Evolutionary conservation across 768 basidiomycete species (phyloP), one percentile per base, ranked within the genome.

Genomic region (Tulasnella calospora): DNA sequence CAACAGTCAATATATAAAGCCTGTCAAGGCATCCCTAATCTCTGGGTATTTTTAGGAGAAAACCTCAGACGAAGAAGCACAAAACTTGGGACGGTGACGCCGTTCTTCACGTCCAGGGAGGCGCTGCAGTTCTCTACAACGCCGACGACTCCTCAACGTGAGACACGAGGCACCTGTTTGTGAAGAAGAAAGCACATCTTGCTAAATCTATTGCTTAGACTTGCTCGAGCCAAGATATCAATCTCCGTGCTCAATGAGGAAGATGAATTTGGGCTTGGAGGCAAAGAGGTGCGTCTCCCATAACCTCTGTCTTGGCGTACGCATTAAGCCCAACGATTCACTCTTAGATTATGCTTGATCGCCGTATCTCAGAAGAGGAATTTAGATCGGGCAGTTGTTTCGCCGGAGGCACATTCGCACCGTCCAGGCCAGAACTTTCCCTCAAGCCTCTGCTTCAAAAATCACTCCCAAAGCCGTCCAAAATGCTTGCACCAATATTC

Each of bases 21-120:
- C 4, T 46, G 23, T 33, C 73, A 33, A 67, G 10, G 7, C n/a
- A n/a, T 72, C 8, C 71, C 41, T 15, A 70, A 19, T 17, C 33
- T 19, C 1, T 40, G 69, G 5, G 3, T 21, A 1, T 23, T 36
- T 0, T 13, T 47, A 94, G 94, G 93, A 88, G 94, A 47, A 92
- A 91, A 81, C 89, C 87, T 67, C 89, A 91, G 81, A 86, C 87
- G 51, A 93, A 88, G 85, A 95, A 95, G 84, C 89, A 94, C 81
- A 92, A 93, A 82, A 92, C 91, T 0, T 96, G 95, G 94, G 94
- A 95, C 78, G 94, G 79, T 17, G 82, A 83, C 76, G 82, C 79
- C 3, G 76, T 82, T 40, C 75, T 83, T 35, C 71, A 77, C 51
- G 47, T 81, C n/a, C 71, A 80, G 67, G 2, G 93, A 91, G 80